Conservation (phyloP, 257 asterid genomes). For the Solanum sejunctum region DNA sequence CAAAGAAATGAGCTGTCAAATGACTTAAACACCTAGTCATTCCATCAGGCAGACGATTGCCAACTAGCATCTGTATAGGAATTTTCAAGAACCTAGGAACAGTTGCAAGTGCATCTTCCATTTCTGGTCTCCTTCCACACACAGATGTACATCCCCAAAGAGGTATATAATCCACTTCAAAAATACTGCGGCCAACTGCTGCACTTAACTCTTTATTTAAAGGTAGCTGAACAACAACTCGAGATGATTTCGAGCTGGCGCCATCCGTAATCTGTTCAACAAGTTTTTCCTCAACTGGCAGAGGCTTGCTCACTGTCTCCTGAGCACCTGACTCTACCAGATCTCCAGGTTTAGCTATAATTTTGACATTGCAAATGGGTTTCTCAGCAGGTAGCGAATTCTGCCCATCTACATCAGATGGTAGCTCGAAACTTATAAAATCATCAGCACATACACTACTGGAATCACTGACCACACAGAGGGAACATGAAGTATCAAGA, state of each 20-base stretch:
- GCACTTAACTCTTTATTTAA: conserved; percentile 21
- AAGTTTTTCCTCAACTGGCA: conserved; percentile 8
- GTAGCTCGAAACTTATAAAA: conserved; percentile 33
- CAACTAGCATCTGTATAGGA: conserved; percentile 52
- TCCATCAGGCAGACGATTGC: conserved; percentile 40
- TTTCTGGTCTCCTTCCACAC: conserved; percentile 89
- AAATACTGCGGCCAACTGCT: conserved; percentile 43
- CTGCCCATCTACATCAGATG: conserved; percentile 19
- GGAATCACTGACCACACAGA: conserved; percentile 69
- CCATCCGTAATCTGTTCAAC: conserved; percentile 28
- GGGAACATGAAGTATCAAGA: conserved; percentile 49
- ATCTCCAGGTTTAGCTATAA: conserved; percentile 17
- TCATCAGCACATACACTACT: conserved; percentile 89
- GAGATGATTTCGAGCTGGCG: conserved; percentile 23
- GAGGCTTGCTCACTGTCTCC: conserved; percentile 13
- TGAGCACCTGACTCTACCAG: conserved; percentile 10
- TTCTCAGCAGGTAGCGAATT: conserved; percentile 26
- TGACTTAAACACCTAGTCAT: conserved; percentile 38
- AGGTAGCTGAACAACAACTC: conserved; percentile 13
- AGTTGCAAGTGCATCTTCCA: conserved; percentile 69
- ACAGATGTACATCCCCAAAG: conserved; percentile 85
- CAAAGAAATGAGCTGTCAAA: conserved; percentile 79
- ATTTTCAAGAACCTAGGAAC: conserved; percentile 62
- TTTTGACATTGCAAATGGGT: conserved; percentile 19
- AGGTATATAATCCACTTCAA: conserved; percentile 78